phyloP scores from a whole-genome alignment of 2,329 filamentous ascomycete genomes.

The Alternaria viburni region DNA sequence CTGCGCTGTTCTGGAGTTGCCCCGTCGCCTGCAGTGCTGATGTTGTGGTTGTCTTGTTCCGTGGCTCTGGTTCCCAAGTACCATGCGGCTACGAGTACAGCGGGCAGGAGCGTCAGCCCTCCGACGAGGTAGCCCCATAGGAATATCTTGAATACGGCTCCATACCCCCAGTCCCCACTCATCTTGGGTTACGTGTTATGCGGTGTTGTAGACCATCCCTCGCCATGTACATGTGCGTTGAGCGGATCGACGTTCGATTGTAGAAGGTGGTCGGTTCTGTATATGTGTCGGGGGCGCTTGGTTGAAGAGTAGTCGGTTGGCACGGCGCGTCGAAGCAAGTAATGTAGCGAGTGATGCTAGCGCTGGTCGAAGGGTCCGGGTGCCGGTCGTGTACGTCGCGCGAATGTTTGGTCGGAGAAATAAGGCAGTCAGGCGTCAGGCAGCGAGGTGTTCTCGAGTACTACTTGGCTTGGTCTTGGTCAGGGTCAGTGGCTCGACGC shows the following conservation, averaged over 20 bases:
- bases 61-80: constrained; percentile 25
- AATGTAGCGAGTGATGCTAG: constrained; percentile 17
- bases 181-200: constrained; percentile 30
- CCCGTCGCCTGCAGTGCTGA: neutral
- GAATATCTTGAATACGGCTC: constrained; percentile 31
- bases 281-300: neutral
- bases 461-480: neutral
- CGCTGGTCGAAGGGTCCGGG: constrained; percentile 5
- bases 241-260: neutral
- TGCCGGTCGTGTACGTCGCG: neutral
- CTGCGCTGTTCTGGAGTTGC: constrained; percentile 3
- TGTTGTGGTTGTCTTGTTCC: constrained; percentile 11
- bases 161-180: constrained; percentile 34
- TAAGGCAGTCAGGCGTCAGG: neutral
- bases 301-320: constrained; percentile 3
- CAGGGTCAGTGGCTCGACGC: constrained; percentile 6
- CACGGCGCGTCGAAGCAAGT: constrained; percentile 16
- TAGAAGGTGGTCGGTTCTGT: neutral
- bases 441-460: neutral
- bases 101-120: constrained; percentile 30
- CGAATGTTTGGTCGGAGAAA: neutral
- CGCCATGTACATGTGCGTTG: neutral
- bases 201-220: constrained; percentile 22
- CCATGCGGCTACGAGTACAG: constrained; percentile 24
- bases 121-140: constrained; percentile 36